A percentile compares a stretch with the other conserved stretches of the same genome.
Conservation (phyloP, 305 asterid species). For the Monarda citriodora region DNA sequence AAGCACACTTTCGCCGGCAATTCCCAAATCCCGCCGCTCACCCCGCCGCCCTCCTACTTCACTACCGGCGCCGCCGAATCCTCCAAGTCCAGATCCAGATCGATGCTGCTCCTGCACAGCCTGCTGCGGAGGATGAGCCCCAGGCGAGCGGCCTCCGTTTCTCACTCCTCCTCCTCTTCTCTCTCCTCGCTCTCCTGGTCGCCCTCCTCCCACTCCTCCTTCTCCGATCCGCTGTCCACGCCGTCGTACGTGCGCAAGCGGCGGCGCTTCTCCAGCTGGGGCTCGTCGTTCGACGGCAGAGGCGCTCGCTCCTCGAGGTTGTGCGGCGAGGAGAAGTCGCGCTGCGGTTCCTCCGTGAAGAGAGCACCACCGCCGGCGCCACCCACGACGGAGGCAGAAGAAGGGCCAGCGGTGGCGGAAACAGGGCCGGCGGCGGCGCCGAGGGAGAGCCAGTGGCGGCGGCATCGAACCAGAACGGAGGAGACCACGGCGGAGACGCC, state of each 20-base stretch:
- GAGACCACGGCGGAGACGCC: no score
- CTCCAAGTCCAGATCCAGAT: conserved; percentile 26
- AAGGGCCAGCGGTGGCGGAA: no score
- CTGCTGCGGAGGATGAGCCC: conserved; percentile 32
- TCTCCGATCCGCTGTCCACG: conserved; percentile 31
- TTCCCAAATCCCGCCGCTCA: conserved; percentile 52
- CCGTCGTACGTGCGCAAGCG: conserved; percentile 30
- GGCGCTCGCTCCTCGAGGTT: conserved; percentile 16
- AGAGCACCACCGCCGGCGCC: no score
- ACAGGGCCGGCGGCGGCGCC: no score
- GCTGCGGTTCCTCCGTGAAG: no score
- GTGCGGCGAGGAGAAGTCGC: no score
- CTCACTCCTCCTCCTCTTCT: conserved; percentile 27
- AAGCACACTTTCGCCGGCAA: conserved; percentile 35
- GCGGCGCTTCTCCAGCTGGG: conserved; percentile 41
- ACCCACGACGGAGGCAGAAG: no score
- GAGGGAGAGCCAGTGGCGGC: no score
- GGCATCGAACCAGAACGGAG: no score
- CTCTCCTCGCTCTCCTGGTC: conserved; percentile 39
- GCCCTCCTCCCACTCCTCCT: conserved; percentile 34
- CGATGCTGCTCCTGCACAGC: conserved; percentile 31
- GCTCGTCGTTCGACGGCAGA: conserved; percentile 31
- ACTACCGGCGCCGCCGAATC: conserved; percentile 15
- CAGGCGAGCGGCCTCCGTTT: conserved; percentile 26
- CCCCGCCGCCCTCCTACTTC: conserved; percentile 74